Evolutionary conservation across 2,329 filamentous ascomycete species (phyloP).

Genomic region (Thelonectria discophora): DNA sequence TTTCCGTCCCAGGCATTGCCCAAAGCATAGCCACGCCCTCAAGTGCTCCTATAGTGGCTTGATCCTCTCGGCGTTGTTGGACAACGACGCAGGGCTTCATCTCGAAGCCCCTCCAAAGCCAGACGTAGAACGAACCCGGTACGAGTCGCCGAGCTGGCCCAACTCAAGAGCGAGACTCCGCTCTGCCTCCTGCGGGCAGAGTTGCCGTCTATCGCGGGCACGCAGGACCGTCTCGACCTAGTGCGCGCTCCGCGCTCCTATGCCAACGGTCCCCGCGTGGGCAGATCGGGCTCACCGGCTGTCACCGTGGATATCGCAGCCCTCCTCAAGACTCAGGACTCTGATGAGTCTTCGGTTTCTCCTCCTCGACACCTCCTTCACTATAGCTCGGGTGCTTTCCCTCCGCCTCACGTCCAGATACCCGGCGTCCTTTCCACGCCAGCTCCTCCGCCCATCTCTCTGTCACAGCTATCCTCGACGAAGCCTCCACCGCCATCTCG

Average conservation of each 20-base stretch:
- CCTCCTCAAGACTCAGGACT: conserved; percentile 80
- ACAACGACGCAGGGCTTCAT: conserved; percentile 37
- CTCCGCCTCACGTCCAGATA: neutral
- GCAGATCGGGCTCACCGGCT: conserved; percentile 51
- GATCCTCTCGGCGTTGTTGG: conserved; percentile 26
- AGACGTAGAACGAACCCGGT: conserved; percentile 23
- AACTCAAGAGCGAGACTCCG: conserved; percentile 53
- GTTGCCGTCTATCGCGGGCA: conserved; percentile 45
- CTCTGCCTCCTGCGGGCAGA: conserved; percentile 55
- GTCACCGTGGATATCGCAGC: conserved; percentile 95
- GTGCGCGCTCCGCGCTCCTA: conserved; percentile 43
- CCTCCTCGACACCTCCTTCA: conserved; percentile 47
- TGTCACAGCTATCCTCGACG: conserved; percentile 32
- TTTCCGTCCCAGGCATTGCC: conserved; percentile 2
- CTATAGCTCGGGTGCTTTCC: conserved; percentile 22
- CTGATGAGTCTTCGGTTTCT: conserved; percentile 72
- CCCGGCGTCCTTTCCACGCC: conserved; percentile 7
- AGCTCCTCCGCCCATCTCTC: conserved; percentile 14
- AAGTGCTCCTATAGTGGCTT: conserved; percentile 16
- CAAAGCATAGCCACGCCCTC: conserved; percentile 19
- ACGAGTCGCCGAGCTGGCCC: conserved; percentile 51
- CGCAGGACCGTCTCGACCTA: conserved; percentile 42
- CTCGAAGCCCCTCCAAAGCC: conserved; percentile 28
- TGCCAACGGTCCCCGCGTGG: conserved; percentile 41
- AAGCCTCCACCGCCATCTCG: conserved; percentile 34